Evolutionary conservation across 1,139 yeast genomes (phyloP), one percentile per base, ranked within the genome.

Genomic region (Suzukiozyma palmioleophila): DNA sequence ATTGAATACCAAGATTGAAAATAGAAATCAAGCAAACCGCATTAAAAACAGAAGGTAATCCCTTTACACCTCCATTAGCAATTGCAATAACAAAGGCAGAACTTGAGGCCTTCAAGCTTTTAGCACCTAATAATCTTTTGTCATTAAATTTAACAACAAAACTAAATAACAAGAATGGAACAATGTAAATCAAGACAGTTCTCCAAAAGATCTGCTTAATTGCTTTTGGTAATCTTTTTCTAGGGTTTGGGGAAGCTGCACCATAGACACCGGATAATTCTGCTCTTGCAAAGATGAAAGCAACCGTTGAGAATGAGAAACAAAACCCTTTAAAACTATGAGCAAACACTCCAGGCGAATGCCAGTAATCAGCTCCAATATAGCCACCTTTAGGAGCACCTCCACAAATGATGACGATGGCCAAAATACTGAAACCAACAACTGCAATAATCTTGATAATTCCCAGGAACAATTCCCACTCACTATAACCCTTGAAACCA

Each of bases 311-410:
- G 37, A 66, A 65, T 28, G 64, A 70, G 7, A 66, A 48, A 43
- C 64, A 62, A 37, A 68, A 49, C 8, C 75, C 75, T 48, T 69
- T 69, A 51, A 68, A 68, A 26, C 54, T 49, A 32, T 68, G 65
- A 45, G 54, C 53, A 26, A 62, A 60, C 0, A 84, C 75, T 33
- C 69, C 70, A 3, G 74, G 75, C 38, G 66, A 50, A 41, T 62
- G 59, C 78, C 78, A 73, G 49, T 67, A 68, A 39, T 56, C 60
- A 32, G 74, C 76, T 21, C 79, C 79, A 45, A 72, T 65, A 44
- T 57, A 68, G 2, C 69, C 70, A 24, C 42, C 45, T 13, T 48
- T 44, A 8, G 61, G 57, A 28, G 67, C 66, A 35, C 69, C 74
- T 40, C 75, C 75, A 43, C 61, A 56, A 41, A 64, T 63, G 34